Evolutionary conservation across 345 rosid genomes (phyloP).

Genomic region (Sisymbrium altissimum): DNA sequence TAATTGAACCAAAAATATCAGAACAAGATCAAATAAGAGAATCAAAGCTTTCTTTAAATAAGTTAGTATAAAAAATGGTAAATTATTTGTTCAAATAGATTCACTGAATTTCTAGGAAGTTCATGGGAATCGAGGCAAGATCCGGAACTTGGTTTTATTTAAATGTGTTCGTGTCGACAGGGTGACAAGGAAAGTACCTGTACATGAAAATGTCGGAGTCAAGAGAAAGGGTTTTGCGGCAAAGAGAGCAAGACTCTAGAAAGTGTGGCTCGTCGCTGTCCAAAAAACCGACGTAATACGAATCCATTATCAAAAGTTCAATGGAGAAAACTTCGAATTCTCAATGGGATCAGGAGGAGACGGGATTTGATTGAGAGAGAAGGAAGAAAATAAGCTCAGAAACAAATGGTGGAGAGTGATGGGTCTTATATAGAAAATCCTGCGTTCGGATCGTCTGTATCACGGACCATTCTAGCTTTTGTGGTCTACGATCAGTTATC

Average conservation of each 20-base stretch:
- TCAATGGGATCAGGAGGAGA: background rate
- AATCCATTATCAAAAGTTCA: conserved; percentile 7
- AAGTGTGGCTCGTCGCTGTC: conserved; percentile 51
- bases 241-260: conserved; percentile 69
- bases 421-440: conserved; percentile 11
- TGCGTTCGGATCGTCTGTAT: conserved; percentile 24
- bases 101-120: background rate
- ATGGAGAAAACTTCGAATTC: background rate
- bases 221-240: conserved; percentile 54
- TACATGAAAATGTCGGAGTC: conserved; percentile 90
- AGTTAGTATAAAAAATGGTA: background rate
- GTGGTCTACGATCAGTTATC: background rate
- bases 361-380: background rate
- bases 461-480: conserved; percentile 6
- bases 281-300: conserved; percentile 32
- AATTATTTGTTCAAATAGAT: background rate
- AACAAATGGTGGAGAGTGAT: background rate
- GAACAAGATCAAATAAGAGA: background rate
- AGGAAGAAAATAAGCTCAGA: background rate
- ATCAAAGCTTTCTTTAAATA: background rate
- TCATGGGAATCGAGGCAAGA: too few species aligned
- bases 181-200: conserved; percentile 42
- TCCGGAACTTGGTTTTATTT: background rate
- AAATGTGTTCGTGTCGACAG: background rate
- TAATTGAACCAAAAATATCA: background rate